Evolutionary conservation across 495 filamentous ascomycete species (phyloP).

Genomic region (Penicillium paradoxum): DNA sequence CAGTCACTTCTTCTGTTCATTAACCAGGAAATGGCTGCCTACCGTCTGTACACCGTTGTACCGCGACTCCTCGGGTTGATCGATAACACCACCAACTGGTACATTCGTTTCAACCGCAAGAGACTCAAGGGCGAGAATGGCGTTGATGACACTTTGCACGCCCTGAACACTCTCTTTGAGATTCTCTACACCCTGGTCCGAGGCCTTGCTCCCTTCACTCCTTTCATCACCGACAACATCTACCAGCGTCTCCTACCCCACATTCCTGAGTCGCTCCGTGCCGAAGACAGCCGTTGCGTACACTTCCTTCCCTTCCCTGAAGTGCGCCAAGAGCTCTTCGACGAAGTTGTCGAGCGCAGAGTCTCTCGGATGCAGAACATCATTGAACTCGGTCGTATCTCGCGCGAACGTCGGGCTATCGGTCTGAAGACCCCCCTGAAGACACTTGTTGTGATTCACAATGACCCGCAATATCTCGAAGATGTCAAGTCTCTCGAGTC

Average conservation of each 20-base stretch:
- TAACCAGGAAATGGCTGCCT: slow-evolving; percentile 90
- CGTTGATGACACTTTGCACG: slow-evolving; percentile 79
- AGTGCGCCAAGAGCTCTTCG: slow-evolving; percentile 81
- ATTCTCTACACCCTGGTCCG: slow-evolving; percentile 85
- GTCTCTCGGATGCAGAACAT: slow-evolving; percentile 92
- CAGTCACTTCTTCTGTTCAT: slow-evolving; percentile 91
- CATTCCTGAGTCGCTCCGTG: slow-evolving; percentile 60
- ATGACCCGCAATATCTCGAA: slow-evolving; percentile 74
- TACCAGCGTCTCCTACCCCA: slow-evolving; percentile 80
- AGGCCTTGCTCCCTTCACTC: slow-evolving; percentile 88
- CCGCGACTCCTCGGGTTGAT: slow-evolving; percentile 82
- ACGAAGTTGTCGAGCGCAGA: slow-evolving; percentile 76
- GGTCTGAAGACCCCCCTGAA: slow-evolving; percentile 88
- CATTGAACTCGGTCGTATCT: slow-evolving; percentile 82
- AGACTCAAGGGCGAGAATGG: slow-evolving; percentile 93
- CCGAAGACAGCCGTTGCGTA: slow-evolving; percentile 72
- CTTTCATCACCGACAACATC: slow-evolving; percentile 93
- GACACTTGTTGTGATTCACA: slow-evolving; percentile 83
- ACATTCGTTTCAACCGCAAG: slow-evolving; percentile 97
- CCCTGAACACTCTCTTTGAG: slow-evolving; percentile 95
- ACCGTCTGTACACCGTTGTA: slow-evolving; percentile 91
- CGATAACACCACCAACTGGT: slow-evolving; percentile 98
- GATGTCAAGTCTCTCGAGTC: slow-evolving; percentile 78
- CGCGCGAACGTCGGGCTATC: slow-evolving; percentile 77
- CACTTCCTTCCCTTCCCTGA: slow-evolving; percentile 91